Conservation (phyloP, 495 filamentous ascomycete species). For the Hyphodiscus hymeniophilus region DNA sequence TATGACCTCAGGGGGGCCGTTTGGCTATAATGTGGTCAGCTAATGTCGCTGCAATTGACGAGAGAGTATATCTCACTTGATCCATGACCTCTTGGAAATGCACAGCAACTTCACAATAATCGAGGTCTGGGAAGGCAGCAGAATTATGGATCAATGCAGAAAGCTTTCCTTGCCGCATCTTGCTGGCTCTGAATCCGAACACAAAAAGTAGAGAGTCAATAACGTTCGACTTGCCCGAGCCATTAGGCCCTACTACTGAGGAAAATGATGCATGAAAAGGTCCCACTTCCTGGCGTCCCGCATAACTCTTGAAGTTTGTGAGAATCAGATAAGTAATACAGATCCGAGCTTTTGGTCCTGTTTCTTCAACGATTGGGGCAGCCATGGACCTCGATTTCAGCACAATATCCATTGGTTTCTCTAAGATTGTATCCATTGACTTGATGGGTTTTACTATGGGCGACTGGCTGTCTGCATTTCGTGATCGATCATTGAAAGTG, state of each 20-base stretch:
- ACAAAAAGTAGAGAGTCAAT: constrained; percentile 97
- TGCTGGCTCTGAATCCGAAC: constrained; percentile 96
- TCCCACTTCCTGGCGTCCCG: constrained; percentile 87
- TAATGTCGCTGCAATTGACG: constrained; percentile 15
- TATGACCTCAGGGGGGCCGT: constrained; percentile 62
- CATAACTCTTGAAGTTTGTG: constrained; percentile 98
- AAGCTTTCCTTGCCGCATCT: constrained; percentile 98
- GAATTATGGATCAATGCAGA: constrained; percentile 97
- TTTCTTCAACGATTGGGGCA: constrained; percentile 56
- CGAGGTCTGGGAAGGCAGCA: constrained; percentile 71
- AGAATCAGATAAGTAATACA: constrained; percentile 87
- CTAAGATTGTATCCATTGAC: constrained; percentile 63
- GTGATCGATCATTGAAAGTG: constrained; percentile 49
- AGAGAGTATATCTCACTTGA: constrained; percentile 25
- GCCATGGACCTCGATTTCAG: constrained; percentile 73
- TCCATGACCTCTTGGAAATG: constrained; percentile 94
- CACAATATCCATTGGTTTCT: constrained; percentile 91
- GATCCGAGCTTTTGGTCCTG: constrained; percentile 70
- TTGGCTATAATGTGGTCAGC: constrained; percentile 36
- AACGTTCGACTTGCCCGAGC: constrained; percentile 97
- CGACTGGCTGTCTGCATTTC: constrained; percentile 27
- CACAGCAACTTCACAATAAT: constrained; percentile 89
- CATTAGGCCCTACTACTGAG: constrained; percentile 97
- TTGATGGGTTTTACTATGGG: constrained; percentile 56
- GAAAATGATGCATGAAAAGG: constrained; percentile 97